phyloP scores from a whole-genome alignment of 257 asterid genomes.

The Paulownia fortunei region DNA sequence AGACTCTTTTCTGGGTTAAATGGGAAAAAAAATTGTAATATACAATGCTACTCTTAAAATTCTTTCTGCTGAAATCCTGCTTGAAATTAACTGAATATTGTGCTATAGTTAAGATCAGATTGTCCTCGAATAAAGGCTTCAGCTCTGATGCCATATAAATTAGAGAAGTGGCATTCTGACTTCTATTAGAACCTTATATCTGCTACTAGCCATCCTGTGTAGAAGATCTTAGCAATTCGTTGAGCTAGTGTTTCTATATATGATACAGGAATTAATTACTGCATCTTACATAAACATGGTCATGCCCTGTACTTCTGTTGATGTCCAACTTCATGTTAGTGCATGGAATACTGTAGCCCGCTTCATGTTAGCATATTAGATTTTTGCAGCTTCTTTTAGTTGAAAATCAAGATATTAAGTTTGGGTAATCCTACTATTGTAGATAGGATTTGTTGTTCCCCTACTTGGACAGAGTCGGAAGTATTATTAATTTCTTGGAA shows the following conservation, averaged over 20 bases:
- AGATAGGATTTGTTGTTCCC: background rate
- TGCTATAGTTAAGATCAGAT: background rate
- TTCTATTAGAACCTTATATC: background rate
- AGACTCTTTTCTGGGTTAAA: background rate
- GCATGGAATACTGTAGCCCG: background rate
- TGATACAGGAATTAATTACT: background rate
- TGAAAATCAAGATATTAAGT: background rate
- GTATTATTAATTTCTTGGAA: background rate
- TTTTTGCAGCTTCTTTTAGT: background rate
- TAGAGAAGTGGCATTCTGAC: constrained; percentile 4
- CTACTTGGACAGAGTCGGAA: background rate
- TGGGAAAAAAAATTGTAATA: background rate
- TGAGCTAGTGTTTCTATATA: constrained; percentile 6
- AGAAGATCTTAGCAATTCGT: constrained; percentile 8
- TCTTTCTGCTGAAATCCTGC: background rate
- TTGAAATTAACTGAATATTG: background rate
- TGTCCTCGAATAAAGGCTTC: background rate
- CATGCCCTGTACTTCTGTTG: constrained; percentile 19
- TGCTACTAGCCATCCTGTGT: background rate
- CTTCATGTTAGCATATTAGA: background rate
- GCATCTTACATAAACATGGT: constrained; percentile 12
- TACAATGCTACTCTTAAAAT: background rate
- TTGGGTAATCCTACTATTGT: background rate
- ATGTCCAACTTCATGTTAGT: constrained; percentile 8
- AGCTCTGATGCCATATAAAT: background rate